Conservation (phyloP, 805 yeast species). For the Pichia gijzeniarum region DNA sequence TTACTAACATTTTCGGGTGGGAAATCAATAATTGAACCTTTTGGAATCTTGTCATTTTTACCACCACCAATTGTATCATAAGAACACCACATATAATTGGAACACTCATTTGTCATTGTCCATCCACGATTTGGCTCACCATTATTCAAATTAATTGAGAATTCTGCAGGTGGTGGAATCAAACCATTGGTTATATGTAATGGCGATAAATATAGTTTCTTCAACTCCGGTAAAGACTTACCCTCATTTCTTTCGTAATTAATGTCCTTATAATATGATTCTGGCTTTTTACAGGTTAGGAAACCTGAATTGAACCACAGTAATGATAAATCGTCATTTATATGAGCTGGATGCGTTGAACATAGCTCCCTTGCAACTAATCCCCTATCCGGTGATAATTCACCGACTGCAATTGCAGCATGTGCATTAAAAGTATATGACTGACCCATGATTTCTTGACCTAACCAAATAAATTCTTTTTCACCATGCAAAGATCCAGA, state of each 20-base stretch:
- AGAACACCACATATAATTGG: conserved; percentile 56
- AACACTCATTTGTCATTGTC: conserved; percentile 50
- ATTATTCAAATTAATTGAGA: conserved; percentile 18
- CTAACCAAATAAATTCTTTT: conserved; percentile 73
- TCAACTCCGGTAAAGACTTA: conserved; percentile 25
- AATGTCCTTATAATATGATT: conserved; percentile 35
- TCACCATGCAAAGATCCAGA: conserved; percentile 65
- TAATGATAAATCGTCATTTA: conserved; percentile 45
- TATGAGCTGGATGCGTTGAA: conserved; percentile 59
- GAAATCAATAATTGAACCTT: conserved; percentile 41
- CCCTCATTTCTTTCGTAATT: conserved; percentile 26
- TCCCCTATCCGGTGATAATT: conserved; percentile 20
- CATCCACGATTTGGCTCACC: conserved; percentile 49
- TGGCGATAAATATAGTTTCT: conserved; percentile 34
- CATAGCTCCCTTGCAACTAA: conserved; percentile 39
- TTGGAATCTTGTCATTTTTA: conserved; percentile 31
- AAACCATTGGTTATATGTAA: conserved; percentile 40
- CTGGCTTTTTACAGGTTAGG: conserved; percentile 46
- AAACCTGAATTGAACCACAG: conserved; percentile 72
- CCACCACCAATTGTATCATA: conserved; percentile 50
- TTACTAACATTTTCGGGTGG: conserved; percentile 25
- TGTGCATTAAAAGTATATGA: conserved; percentile 42
- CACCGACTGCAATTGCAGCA: conserved; percentile 56
- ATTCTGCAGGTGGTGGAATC: conserved; percentile 47
- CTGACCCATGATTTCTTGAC: conserved; percentile 52